phyloP scores from a whole-genome alignment of 257 asterid species.

The Phtheirospermum japonicum region DNA sequence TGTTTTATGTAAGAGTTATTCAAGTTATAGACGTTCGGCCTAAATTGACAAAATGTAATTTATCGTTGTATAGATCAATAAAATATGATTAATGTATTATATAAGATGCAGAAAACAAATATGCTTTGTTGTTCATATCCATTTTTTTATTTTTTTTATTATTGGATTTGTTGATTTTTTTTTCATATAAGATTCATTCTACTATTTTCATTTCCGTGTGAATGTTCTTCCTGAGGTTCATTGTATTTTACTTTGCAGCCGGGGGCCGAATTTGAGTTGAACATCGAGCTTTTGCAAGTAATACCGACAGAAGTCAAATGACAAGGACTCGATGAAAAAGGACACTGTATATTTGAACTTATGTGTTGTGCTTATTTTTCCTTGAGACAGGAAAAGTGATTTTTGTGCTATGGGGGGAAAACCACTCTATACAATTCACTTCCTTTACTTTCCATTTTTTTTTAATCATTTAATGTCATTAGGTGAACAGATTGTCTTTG shows the following conservation, averaged over 20 bases:
- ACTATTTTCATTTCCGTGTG: neutral
- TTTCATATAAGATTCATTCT: neutral
- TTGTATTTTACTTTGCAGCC: slow-evolving; percentile 56
- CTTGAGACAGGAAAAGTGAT: neutral
- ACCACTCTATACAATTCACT: neutral
- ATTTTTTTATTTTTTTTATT: no score
- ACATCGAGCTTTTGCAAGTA: slow-evolving; percentile 84
- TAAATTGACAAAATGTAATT: no score
- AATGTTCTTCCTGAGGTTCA: slow-evolving; percentile 7
- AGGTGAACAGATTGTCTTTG: neutral
- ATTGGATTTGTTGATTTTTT: neutral
- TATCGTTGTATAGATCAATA: no score
- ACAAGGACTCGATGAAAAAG: slow-evolving; percentile 7
- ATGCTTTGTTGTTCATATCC: no score
- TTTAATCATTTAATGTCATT: neutral
- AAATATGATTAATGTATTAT: no score
- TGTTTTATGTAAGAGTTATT: no score
- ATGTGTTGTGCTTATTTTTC: slow-evolving; percentile 6
- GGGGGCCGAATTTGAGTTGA: slow-evolving; percentile 71
- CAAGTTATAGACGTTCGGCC: no score
- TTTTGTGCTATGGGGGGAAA: neutral
- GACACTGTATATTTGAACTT: slow-evolving; percentile 26
- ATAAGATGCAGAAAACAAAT: no score
- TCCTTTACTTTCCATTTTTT: neutral
- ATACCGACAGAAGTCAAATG: slow-evolving; percentile 42